These are phyloP conservation scores for Penicillium sp. DNA, from an alignment of 2,329 filamentous ascomycete genomes.

Conservation along the genomic window DNA sequence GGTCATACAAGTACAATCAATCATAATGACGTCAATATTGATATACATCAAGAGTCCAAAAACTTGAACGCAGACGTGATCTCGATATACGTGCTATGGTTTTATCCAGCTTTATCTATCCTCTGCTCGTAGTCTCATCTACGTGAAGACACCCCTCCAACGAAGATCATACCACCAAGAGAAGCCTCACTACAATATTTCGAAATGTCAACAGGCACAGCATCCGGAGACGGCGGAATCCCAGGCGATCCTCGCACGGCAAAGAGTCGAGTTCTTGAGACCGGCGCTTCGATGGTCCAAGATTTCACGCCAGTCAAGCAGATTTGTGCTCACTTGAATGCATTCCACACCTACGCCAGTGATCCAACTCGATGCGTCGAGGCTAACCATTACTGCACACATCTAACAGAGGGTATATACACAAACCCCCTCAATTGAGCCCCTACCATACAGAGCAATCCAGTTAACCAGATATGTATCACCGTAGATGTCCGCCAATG, in stretches of 20 bases:
- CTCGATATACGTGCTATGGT: not conserved
- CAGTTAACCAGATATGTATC: not conserved
- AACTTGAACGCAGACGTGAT: not conserved
- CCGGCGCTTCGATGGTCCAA: constrained; percentile 35
- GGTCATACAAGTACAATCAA: not conserved
- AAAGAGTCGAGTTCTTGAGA: constrained; percentile 38
- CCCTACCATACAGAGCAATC: not conserved
- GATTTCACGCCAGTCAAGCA: constrained; percentile 65
- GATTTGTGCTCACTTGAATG: constrained; percentile 77
- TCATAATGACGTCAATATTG: constrained; percentile 31
- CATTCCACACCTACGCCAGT: constrained; percentile 77
- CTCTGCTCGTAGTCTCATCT: not conserved
- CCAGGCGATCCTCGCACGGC: constrained; percentile 31
- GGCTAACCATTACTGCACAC: constrained; percentile 78
- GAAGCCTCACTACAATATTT: not conserved
- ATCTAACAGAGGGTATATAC: constrained; percentile 56
- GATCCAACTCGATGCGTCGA: constrained; percentile 66
- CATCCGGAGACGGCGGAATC: constrained; percentile 9
- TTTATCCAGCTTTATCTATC: not conserved
- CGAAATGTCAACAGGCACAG: constrained; percentile 13
- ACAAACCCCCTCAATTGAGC: not conserved
- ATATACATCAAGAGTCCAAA: not conserved
- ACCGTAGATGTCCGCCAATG: constrained; percentile 69
- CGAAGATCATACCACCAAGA: not conserved
- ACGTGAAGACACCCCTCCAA: not conserved